Evolutionary conservation across 192 early-diverging fungal genomes (phyloP).

Genomic region (Linnemannia zychae): DNA sequence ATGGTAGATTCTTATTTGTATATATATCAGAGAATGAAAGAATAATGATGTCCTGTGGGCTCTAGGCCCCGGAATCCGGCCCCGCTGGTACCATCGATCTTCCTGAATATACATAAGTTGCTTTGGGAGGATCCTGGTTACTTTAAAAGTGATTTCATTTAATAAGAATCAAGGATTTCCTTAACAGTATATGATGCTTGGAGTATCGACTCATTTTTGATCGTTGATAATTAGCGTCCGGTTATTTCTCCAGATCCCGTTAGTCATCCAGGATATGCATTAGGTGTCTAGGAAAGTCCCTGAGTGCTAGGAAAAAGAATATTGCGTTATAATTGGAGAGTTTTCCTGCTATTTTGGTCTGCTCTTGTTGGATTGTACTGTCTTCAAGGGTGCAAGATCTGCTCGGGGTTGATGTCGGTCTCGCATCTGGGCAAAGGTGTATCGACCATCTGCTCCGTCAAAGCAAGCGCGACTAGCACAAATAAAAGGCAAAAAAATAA

Average conservation of each 20-base stretch:
- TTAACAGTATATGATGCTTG: not conserved
- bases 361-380: too few species aligned
- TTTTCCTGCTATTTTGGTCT: not conserved
- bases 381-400: conserved; percentile 29
- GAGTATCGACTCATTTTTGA: too few species aligned
- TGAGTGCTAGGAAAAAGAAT: too few species aligned
- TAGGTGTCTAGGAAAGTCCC: too few species aligned
- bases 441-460: conserved; percentile 62
- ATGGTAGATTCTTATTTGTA: not conserved
- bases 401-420: conserved; percentile 51
- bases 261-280: too few species aligned
- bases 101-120: not conserved
- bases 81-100: not conserved
- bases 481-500: not conserved
- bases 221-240: too few species aligned
- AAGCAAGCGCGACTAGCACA: conserved; percentile 57
- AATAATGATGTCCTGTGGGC: not conserved
- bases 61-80: too few species aligned
- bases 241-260: too few species aligned
- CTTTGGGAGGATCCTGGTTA: not conserved
- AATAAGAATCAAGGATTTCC: not conserved
- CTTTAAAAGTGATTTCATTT: not conserved
- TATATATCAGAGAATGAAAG: not conserved
- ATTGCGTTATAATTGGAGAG: too few species aligned
- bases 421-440: conserved; percentile 38